phyloP scores from a whole-genome alignment of 1,284 basidiomycete species.

The Trichosporon asahii region DNA sequence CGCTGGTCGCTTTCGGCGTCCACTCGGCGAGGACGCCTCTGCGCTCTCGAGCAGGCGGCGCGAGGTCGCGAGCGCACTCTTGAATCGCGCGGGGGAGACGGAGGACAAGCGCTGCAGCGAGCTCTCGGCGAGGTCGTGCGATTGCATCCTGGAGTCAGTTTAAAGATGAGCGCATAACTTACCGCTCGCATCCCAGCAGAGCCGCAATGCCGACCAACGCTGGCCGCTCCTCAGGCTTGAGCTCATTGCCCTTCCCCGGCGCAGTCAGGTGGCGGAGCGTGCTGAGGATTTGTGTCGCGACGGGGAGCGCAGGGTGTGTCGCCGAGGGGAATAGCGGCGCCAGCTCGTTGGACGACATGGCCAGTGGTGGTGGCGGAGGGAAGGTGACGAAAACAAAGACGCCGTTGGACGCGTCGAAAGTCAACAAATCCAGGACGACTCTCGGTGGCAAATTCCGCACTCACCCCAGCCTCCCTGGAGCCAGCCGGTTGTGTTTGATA shows the following conservation, averaged over 20 bases:
- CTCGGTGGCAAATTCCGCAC: constrained; percentile 5
- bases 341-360: constrained; percentile 42
- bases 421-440: not conserved
- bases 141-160: constrained; percentile 33
- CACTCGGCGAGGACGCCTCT: not conserved
- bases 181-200: constrained; percentile 48
- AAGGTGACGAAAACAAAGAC: not conserved
- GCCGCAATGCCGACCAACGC: constrained; percentile 48
- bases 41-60: constrained; percentile 30
- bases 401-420: not conserved
- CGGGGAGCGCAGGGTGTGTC: constrained; percentile 44
- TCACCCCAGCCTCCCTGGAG: not conserved
- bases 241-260: constrained; percentile 42
- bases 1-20: not conserved
- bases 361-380: not conserved
- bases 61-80: constrained; percentile 30
- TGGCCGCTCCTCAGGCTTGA: constrained; percentile 39
- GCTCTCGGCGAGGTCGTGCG: constrained; percentile 35
- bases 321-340: constrained; percentile 43
- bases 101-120: constrained; percentile 43
- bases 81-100: constrained; percentile 43
- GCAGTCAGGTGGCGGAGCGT: constrained; percentile 42
- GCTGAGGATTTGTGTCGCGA: constrained; percentile 39
- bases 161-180: constrained; percentile 13
- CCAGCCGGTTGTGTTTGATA: not conserved